Conservation (phyloP, 306 rosid species). For the Castanea mollissima region DNA sequence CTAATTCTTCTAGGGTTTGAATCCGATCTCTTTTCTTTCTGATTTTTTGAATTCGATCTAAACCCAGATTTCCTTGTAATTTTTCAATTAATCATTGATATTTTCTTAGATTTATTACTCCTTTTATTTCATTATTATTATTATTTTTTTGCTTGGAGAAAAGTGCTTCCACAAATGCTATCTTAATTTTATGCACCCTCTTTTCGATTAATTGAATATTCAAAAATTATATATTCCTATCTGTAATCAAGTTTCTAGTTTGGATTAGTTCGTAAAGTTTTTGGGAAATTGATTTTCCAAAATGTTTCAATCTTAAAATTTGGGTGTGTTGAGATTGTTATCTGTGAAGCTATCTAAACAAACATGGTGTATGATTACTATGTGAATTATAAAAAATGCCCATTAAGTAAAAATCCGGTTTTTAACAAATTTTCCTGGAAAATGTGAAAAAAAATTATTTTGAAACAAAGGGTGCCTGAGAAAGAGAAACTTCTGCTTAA, state of each 20-base stretch:
- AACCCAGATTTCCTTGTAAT: neutral
- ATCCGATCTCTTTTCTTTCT: neutral
- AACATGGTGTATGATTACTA: neutral
- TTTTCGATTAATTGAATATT: neutral
- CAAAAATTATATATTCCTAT: neutral
- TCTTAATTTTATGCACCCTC: neutral
- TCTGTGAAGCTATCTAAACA: neutral
- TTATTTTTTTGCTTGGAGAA: neutral
- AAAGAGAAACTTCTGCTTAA: neutral
- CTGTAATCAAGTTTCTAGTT: neutral
- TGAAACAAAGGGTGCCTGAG: neutral
- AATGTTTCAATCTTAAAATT: neutral
- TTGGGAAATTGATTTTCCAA: neutral
- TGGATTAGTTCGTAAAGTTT: neutral
- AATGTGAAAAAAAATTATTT: neutral
- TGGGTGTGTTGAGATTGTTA: neutral
- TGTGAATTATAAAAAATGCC: neutral
- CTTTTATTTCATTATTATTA: neutral
- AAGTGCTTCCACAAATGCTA: neutral
- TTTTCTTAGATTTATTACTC: neutral
- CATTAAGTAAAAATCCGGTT: neutral
- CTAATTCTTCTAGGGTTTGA: neutral
- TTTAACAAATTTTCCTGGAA: neutral
- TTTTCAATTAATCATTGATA: neutral
- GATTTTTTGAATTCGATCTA: slow-evolving; percentile 9